A percentile compares a stretch with the other conserved stretches of the same genome.
Conservation (phyloP, 2,329 filamentous ascomycete genomes). For the Cladosporium sp. region DNA sequence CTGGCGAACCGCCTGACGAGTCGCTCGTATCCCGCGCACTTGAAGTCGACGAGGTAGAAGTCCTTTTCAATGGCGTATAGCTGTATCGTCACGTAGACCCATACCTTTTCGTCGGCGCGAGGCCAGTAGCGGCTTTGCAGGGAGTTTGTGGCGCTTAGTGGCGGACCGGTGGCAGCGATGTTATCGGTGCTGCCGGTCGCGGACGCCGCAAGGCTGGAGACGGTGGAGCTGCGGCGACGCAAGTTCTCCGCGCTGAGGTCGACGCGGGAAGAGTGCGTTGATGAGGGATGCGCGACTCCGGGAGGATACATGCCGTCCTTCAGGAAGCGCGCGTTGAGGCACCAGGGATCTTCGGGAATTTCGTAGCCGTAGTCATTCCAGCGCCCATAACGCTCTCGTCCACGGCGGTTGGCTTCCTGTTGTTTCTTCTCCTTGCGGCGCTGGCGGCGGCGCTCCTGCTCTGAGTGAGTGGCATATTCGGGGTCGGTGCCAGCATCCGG, state of each 20-base stretch:
- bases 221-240: constrained; percentile 25
- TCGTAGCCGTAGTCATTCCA: constrained; percentile 62
- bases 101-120: constrained; percentile 62
- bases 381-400: constrained; percentile 39
- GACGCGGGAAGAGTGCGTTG: constrained; percentile 45
- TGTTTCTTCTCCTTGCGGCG: constrained; percentile 17
- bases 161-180: constrained; percentile 19
- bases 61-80: constrained; percentile 89
- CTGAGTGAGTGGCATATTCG: constrained; percentile 33
- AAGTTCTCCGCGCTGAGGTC: constrained; percentile 34
- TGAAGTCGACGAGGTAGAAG: constrained; percentile 96
- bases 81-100: constrained; percentile 92
- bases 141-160: constrained; percentile 6
- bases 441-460: constrained; percentile 29
- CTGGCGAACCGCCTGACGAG: constrained; percentile 50
- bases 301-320: constrained; percentile 68
- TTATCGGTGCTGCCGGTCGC: constrained; percentile 27
- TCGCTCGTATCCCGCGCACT: constrained; percentile 95
- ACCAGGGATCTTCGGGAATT: constrained; percentile 91
- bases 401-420: constrained; percentile 22
- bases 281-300: constrained; percentile 44
- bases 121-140: constrained; percentile 13
- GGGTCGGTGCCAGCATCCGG: constrained; percentile 35
- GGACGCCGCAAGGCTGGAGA: constrained; percentile 19
- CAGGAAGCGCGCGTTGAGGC: constrained; percentile 83